Conservation (phyloP, 495 filamentous ascomycete species). For the Trichoderma orchidacearum region DNA sequence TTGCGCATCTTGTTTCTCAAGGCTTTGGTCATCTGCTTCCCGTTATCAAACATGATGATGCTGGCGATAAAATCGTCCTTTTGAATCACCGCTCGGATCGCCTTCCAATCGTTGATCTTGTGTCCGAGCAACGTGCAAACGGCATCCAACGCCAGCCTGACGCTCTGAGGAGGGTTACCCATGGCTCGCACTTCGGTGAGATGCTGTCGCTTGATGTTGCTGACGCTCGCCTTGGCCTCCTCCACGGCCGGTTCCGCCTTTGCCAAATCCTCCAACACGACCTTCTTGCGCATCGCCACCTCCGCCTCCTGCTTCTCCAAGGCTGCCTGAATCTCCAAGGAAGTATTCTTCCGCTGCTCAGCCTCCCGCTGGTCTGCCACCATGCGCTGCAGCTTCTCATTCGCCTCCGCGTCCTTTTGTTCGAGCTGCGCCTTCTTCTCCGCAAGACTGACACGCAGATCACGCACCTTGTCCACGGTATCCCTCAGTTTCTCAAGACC, state of each 20-base stretch:
- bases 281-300: slow-evolving; percentile 67
- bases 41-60: slow-evolving; percentile 95
- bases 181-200: slow-evolving; percentile 96
- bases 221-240: slow-evolving; percentile 88
- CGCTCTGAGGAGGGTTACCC: slow-evolving; percentile 77
- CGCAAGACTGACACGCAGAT: slow-evolving; percentile 77
- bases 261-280: slow-evolving; percentile 79
- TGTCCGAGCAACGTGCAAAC: slow-evolving; percentile 91
- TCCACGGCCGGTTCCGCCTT: slow-evolving; percentile 85
- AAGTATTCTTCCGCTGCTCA: slow-evolving; percentile 76
- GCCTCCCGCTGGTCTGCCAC: slow-evolving; percentile 92
- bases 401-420: slow-evolving; percentile 86
- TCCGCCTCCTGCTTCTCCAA: slow-evolving; percentile 83
- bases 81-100: slow-evolving; percentile 74
- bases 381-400: slow-evolving; percentile 95
- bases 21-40: slow-evolving; percentile 78
- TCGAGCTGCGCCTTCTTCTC: slow-evolving; percentile 89
- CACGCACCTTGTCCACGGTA: slow-evolving; percentile 93
- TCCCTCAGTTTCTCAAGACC: slow-evolving; percentile 96
- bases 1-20: slow-evolving; percentile 81
- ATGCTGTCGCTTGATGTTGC: slow-evolving; percentile 94
- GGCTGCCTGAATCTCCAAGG: slow-evolving; percentile 73
- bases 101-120: slow-evolving; percentile 80
- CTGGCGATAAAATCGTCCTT: slow-evolving; percentile 94
- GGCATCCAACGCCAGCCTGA: slow-evolving; percentile 83